Evolutionary conservation across 2,329 filamentous ascomycete genomes (phyloP).

Genomic region (Diplodia intermedia): DNA sequence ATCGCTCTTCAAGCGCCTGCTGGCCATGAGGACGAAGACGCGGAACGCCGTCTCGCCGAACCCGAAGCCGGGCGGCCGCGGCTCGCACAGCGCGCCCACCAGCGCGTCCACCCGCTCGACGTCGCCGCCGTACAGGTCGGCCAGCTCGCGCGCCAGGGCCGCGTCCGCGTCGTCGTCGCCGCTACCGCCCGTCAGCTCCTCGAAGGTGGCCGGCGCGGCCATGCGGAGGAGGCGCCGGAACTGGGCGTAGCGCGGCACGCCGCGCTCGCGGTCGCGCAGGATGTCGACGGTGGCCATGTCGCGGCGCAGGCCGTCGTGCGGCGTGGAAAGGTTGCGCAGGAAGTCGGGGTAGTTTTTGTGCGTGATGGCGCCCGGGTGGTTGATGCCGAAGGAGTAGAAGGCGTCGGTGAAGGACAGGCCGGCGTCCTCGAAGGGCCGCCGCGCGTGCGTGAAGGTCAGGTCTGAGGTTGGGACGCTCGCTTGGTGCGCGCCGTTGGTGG

Average conservation of each 20-base stretch:
- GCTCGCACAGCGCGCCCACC: constrained; percentile 54
- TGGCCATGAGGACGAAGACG: constrained; percentile 57
- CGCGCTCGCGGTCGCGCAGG: constrained; percentile 56
- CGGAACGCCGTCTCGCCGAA: constrained; percentile 59
- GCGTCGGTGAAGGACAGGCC: constrained; percentile 38
- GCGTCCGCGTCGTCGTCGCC: too few species aligned
- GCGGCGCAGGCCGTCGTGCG: constrained; percentile 51
- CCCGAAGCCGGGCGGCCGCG: constrained; percentile 54
- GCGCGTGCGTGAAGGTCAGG: constrained; percentile 47
- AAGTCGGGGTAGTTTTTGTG: constrained; percentile 52
- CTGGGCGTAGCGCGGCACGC: constrained; percentile 55
- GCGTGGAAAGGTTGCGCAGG: constrained; percentile 50
- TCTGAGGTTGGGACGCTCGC: constrained; percentile 43
- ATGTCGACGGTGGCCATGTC: constrained; percentile 58
- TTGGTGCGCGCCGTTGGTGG: constrained; percentile 40
- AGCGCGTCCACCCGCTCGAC: constrained; percentile 54
- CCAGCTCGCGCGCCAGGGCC: constrained; percentile 47
- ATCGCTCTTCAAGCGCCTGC: constrained; percentile 53
- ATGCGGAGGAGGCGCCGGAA: constrained; percentile 56
- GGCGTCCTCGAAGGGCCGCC: constrained; percentile 41
- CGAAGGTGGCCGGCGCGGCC: constrained; percentile 47
- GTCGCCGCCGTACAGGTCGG: constrained; percentile 51
- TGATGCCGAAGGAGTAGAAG: constrained; percentile 57
- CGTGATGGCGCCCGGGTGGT: constrained; percentile 57
- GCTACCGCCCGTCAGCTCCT: constrained; percentile 51